Evolutionary conservation across 352 stramenopile species (phyloP), one percentile per base, ranked within the genome.

Genomic region (Pythium insidiosum): DNA sequence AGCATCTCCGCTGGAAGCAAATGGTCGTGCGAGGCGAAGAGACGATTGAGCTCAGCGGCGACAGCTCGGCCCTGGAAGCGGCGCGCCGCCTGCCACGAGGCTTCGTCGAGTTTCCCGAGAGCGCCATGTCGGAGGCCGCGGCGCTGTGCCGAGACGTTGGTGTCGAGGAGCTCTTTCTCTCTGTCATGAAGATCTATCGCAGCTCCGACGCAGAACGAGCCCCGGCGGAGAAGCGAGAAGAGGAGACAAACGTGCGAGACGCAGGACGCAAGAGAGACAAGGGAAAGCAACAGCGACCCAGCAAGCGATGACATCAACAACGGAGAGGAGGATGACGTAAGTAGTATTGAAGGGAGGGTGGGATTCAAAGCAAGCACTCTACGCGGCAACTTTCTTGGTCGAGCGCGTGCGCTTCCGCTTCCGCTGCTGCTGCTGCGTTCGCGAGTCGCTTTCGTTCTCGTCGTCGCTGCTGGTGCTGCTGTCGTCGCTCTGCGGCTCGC

Each of bases 1-100:
- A 92, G 49, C 72, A 82, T 43, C 52, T 92, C 18, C 59, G 66
- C 2, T 89, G 79, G 79, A 84, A 89, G 56, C 77, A 92, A 50
- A 88, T 92, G 47, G 66, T 66, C 12, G 79, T 92, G 18, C 77
- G 79, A 15, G 79, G 79, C 9, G 74, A 89, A 35, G 70, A 92
- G 49, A 81, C 61, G 0, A 62, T 85, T 40, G 10, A 11, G 5
- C 31, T 50, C 7, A n/a, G 28, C 4, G 42, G 56, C 6, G 20
- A 36, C 25, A 5, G 35, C 9, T 47, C 38, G 3, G 9, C 9
- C 28, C 28, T 80, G 0, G 62, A 87, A 9, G 37, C 24, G 4
- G 44, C 64, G 43, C 55, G 77, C 7, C 47, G 36, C 11, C 43
- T 92, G 11, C 62, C 73, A 5, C 40, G 37, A 0, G 53, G 44